Evolutionary conservation across 2,329 filamentous ascomycete genomes (phyloP).

Genomic region (Claviceps fusiformis): DNA sequence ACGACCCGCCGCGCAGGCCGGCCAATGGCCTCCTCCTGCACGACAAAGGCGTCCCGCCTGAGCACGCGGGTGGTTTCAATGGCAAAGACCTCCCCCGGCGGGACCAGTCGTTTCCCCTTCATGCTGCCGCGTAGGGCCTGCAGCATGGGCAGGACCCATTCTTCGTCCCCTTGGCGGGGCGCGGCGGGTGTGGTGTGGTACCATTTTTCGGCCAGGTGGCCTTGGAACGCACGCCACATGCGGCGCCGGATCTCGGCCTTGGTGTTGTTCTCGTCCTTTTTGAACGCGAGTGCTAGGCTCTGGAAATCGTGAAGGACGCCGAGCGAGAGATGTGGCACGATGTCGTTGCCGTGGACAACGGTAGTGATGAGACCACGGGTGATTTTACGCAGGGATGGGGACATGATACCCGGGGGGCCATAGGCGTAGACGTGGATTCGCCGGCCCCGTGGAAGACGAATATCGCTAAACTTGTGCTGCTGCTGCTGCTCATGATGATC

Average conservation of each 20-base stretch:
- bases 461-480: conserved; percentile 14
- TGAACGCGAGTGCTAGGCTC: conserved; percentile 57
- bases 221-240: conserved; percentile 51
- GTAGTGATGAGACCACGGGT: conserved; percentile 65
- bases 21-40: conserved; percentile 37
- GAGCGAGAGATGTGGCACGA: conserved; percentile 61
- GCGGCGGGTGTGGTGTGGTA: conserved; percentile 23
- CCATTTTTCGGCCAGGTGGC: conserved; percentile 49
- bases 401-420: conserved; percentile 61
- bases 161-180: conserved; percentile 41
- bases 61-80: conserved; percentile 56
- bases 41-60: conserved; percentile 49
- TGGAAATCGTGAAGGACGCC: conserved; percentile 65
- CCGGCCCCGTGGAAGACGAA: conserved; percentile 50
- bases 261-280: conserved; percentile 53
- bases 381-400: conserved; percentile 51
- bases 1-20: conserved; percentile 55
- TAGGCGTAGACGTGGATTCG: conserved; percentile 72
- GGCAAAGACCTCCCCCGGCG: conserved; percentile 63
- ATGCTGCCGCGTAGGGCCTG: conserved; percentile 54
- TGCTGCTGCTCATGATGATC: not conserved
- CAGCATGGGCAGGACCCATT: conserved; percentile 56
- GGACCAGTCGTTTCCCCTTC: conserved; percentile 55
- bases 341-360: conserved; percentile 57
- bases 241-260: conserved; percentile 53